Base-by-base conservation (phyloP, 192 early-diverging fungal species). In the Spizellomyces punctatus region DNA sequence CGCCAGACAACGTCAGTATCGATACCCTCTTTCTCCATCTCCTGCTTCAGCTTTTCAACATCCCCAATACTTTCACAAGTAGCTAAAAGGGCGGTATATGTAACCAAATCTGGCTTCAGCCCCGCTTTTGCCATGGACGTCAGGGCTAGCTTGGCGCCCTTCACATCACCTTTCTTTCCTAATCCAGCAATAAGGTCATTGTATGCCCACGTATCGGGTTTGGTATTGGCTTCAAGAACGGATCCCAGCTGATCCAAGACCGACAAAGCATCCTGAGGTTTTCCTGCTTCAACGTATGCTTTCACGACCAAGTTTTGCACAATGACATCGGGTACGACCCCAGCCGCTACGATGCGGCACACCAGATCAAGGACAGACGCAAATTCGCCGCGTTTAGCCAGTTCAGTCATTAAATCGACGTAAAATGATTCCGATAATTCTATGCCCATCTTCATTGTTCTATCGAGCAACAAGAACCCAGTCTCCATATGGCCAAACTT, bases 101-200 rank as follows among this genome's bases (percentile, higher is more conserved):
- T 74, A 6, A 57, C 41, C 10, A 58, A 21, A 60, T 74, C 72
- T 19, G 58, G 43, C 14, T 42, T 21, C 41, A 58, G 5, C 8
- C 65, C 64, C 10, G 44, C 21, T 10, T 12, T 22, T 19, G 16
- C 19, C 64, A 67, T 67, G 16, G 58, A 9, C 17, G 46, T 43
- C 46, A 46, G 14, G 17, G 52, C 6, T 16, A 27, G 9, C 36
- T 48, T n/a, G 19, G 62, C 12, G 10, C 12, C 17, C 14, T 54
- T 27, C 46, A n/a, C 10, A 52, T 72, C 47, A 10, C 63, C 62
- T 2, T 36, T 42, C 22, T 46, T 63, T 27, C 44, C 71, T 4
- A 72, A 41, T n/a, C 62, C 71, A 36, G 21, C 62, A n/a, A 72
- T 48, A n/a, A 72, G n/a, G 6, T 46, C 62, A 54, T 72, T 72